Percentiles rank a stretch among this genome's conserved stretches.
Conservation (phyloP, 768 basidiomycete species). For the Panaeolus papilionaceus region DNA sequence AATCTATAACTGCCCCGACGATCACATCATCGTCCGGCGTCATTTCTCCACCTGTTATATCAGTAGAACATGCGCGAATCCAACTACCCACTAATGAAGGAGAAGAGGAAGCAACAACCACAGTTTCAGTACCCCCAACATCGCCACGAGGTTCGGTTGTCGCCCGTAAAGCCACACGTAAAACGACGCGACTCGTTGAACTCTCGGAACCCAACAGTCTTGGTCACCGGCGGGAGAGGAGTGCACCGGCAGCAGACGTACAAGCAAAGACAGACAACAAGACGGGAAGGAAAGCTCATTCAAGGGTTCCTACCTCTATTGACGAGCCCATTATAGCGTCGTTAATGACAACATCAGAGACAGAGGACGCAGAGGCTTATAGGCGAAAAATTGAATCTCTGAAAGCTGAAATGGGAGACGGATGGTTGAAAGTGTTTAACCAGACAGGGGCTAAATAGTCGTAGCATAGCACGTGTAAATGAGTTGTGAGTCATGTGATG, state of each 20-base stretch:
- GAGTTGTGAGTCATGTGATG: slow-evolving; percentile 24
- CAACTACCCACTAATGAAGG: not conserved
- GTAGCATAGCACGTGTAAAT: slow-evolving; percentile 19
- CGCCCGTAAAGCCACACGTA: not conserved
- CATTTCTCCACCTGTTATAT: slow-evolving; percentile 57
- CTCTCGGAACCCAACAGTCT: not conserved
- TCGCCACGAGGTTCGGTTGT: not conserved
- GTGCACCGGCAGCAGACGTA: slow-evolving; percentile 18
- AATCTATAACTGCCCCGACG: slow-evolving; percentile 54
- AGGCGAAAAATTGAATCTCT: slow-evolving; percentile 81
- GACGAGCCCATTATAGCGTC: slow-evolving; percentile 31
- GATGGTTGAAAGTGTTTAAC: slow-evolving; percentile 86
- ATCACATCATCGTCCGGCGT: slow-evolving; percentile 18
- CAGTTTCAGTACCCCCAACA: not conserved
- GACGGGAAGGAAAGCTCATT: not conserved
- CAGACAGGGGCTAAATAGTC: slow-evolving; percentile 27
- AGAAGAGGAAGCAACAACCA: not conserved
- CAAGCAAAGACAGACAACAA: slow-evolving; percentile 43
- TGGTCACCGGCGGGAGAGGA: slow-evolving; percentile 8
- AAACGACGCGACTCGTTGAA: not conserved
- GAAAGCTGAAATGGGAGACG: slow-evolving; percentile 88
- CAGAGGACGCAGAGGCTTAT: slow-evolving; percentile 70
- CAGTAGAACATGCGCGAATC: slow-evolving; percentile 51
- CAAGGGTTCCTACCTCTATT: not conserved
- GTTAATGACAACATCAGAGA: slow-evolving; percentile 28